Evolutionary conservation across 129 eudicot genomes (phyloP).

Genomic region (Flaveria bidentis): DNA sequence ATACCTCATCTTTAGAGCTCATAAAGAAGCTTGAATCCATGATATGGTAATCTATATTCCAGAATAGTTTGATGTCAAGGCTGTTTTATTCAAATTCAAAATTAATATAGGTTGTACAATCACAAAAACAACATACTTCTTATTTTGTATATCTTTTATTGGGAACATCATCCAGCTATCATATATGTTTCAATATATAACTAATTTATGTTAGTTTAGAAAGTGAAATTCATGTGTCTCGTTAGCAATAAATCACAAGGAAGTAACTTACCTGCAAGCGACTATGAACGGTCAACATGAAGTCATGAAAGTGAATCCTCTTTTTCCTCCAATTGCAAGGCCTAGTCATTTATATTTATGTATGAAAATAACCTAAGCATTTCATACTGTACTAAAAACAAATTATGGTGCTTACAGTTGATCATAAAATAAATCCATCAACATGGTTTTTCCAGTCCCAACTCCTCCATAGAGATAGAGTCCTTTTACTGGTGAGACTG

Average conservation of each 20-base stretch:
- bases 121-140: background rate
- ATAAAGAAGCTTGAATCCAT: background rate
- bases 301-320: conserved; percentile 97
- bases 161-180: background rate
- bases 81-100: background rate
- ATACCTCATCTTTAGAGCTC: conserved; percentile 1
- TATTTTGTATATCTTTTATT: background rate
- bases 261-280: conserved; percentile 64
- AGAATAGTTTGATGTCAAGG: background rate
- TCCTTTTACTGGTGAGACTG: conserved; percentile 86
- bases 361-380: background rate
- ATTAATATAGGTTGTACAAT: background rate
- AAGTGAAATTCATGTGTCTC: background rate
- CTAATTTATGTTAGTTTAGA: background rate
- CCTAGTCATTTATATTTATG: conserved; percentile 38
- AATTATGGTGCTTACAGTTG: conserved; percentile 60
- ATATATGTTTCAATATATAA: background rate
- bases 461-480: conserved; percentile 98
- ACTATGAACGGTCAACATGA: conserved; percentile 92
- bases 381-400: background rate
- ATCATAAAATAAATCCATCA: conserved; percentile 89
- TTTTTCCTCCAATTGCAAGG: conserved; percentile 91
- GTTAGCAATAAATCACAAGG: background rate
- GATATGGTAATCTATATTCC: background rate
- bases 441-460: conserved; percentile 98